A percentile compares a stretch with the other conserved stretches of the same genome.
Conservation (phyloP, 2,329 filamentous ascomycete species). For the Malbranchea zuffiana region DNA sequence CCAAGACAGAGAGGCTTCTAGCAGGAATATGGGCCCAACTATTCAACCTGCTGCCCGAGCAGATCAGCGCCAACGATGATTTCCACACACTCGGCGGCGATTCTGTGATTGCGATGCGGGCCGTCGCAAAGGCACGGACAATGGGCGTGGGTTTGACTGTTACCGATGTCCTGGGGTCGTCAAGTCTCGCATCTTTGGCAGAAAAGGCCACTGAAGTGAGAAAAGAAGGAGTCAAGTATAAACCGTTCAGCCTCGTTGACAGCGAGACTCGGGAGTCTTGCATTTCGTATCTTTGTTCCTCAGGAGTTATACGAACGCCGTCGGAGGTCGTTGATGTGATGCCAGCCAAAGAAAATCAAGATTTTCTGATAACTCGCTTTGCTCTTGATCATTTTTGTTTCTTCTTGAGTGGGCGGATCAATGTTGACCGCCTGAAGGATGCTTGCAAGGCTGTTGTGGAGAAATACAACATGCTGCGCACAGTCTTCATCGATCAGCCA, state of each 20-base stretch:
- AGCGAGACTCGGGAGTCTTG: background rate
- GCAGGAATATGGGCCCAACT: slow-evolving; percentile 6
- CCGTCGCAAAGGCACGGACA: too few species aligned
- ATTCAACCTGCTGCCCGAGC: background rate
- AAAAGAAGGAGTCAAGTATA: background rate
- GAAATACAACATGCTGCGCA: slow-evolving; percentile 5
- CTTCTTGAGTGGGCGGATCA: background rate
- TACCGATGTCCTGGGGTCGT: too few species aligned
- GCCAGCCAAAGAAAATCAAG: too few species aligned
- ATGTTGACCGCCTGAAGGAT: background rate
- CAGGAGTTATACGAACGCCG: background rate
- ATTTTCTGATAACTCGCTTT: background rate
- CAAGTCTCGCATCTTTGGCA: too few species aligned
- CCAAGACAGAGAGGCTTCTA: slow-evolving; percentile 3
- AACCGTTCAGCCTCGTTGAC: too few species aligned
- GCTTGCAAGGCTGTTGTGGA: background rate
- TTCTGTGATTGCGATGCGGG: slow-evolving; percentile 7
- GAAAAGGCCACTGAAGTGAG: background rate
- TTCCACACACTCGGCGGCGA: slow-evolving; percentile 8
- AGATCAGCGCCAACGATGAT: slow-evolving; percentile 3
- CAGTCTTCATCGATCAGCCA: slow-evolving; percentile 2
- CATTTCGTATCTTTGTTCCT: background rate
- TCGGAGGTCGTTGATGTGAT: background rate
- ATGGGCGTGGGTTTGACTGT: too few species aligned
- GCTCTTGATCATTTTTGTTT: background rate